These are phyloP conservation scores for Zygosaccharomyces sapae DNA, from an alignment of 1,139 yeast genomes.

Conservation along the genomic window DNA sequence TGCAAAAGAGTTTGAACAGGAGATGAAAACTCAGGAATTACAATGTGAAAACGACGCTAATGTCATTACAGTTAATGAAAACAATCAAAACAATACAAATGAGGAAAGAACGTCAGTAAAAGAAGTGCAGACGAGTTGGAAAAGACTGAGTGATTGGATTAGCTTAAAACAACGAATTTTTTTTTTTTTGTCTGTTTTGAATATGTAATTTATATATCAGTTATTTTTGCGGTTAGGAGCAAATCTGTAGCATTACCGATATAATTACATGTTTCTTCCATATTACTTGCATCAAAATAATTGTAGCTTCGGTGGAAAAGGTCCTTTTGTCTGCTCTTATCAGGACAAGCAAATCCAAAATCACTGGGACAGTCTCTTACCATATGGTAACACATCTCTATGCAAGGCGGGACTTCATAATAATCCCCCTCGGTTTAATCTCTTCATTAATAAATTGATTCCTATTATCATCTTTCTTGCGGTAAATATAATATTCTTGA, in stretches of 20 bases:
- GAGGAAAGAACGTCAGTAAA: slow-evolving; percentile 12
- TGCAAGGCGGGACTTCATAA: slow-evolving; percentile 82
- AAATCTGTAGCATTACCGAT: slow-evolving; percentile 39
- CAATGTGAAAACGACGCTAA: background rate
- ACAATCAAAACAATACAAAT: background rate
- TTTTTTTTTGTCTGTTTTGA: background rate
- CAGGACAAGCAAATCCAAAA: slow-evolving; percentile 73
- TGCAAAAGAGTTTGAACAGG: slow-evolving; percentile 23
- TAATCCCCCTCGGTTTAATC: slow-evolving; percentile 61
- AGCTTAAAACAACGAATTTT: background rate
- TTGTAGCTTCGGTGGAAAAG: slow-evolving; percentile 47
- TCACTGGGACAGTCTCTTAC: slow-evolving; percentile 81
- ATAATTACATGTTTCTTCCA: slow-evolving; percentile 46
- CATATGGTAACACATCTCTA: slow-evolving; percentile 70
- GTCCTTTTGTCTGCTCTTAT: slow-evolving; percentile 33
- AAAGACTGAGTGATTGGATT: background rate
- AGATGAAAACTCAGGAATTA: slow-evolving; percentile 8
- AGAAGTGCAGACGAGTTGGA: slow-evolving; percentile 18
- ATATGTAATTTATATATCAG: no score
- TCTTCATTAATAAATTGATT: slow-evolving; percentile 53
- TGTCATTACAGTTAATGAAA: background rate
- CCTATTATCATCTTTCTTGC: slow-evolving; percentile 55
- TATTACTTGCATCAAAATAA: slow-evolving; percentile 37
- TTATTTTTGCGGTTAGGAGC: slow-evolving; percentile 3
- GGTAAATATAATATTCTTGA: slow-evolving; percentile 44